Evolutionary conservation across 129 eudicot genomes (phyloP).

Genomic region (sunflower (Helianthus annuus)): HanXRQr2.0-SUNRISE NC_035442.2:179991429-179991928

Average conservation of each 20-base stretch:
- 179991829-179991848: background rate
- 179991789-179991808: background rate
- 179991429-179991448: constrained; percentile 98
- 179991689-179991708: background rate
- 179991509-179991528: constrained; percentile 4
- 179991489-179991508: constrained; percentile 80
- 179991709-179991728: background rate
- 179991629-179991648: constrained; percentile 4
- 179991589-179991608: background rate
- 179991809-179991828: background rate
- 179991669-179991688: no score
- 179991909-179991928: constrained; percentile 1
- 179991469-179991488: constrained; percentile 89
- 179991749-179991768: background rate
- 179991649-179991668: constrained; percentile 13
- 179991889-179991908: background rate
- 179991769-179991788: constrained; percentile 17
- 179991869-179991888: background rate
- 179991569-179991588: background rate
- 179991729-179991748: background rate
- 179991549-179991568: background rate
- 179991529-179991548: constrained; percentile 10
- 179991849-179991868: constrained; percentile 3
- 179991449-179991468: constrained; percentile 94
- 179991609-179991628: constrained; percentile 4